Percentiles rank a stretch among this genome's conserved stretches.
These are phyloP conservation scores for Scleroderma bovista DNA, from an alignment of 768 basidiomycete species.

Conservation along the genomic window DNA sequence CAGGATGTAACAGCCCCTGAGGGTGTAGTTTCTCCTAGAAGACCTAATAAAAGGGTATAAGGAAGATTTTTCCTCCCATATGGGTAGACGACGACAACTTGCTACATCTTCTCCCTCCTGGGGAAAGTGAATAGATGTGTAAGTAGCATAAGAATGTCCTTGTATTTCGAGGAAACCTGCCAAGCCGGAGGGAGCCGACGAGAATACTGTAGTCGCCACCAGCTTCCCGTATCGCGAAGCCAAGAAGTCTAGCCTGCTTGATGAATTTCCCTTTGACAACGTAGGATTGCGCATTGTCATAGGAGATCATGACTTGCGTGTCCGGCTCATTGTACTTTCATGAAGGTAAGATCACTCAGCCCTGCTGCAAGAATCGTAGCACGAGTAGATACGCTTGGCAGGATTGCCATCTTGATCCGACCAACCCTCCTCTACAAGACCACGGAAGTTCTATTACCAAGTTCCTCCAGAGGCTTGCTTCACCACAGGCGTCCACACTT, in stretches of 20 bases:
- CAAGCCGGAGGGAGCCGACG: no score
- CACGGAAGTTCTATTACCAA: constrained; percentile 50
- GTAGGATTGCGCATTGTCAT: constrained; percentile 57
- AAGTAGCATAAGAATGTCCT: neutral
- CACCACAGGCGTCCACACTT: constrained; percentile 52
- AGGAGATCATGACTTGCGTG: constrained; percentile 57
- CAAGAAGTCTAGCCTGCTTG: constrained; percentile 44
- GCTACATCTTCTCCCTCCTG: no score
- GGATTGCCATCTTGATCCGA: constrained; percentile 28
- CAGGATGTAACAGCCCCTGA: no score
- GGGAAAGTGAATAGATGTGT: no score
- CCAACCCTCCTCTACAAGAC: constrained; percentile 52
- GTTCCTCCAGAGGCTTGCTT: constrained; percentile 43
- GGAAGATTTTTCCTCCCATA: no score
- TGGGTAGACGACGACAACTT: no score
- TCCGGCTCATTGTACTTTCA: constrained; percentile 54
- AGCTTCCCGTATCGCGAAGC: constrained; percentile 71
- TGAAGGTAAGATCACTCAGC: constrained; percentile 75
- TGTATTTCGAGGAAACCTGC: no score
- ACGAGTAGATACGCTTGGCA: constrained; percentile 44
- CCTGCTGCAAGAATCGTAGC: constrained; percentile 65
- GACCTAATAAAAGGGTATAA: no score
- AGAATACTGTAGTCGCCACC: constrained; percentile 60
- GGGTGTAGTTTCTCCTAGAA: no score
- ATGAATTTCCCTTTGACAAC: constrained; percentile 58